phyloP scores from a whole-genome alignment of 495 filamentous ascomycete species.

The Copromyces sp. region DNA sequence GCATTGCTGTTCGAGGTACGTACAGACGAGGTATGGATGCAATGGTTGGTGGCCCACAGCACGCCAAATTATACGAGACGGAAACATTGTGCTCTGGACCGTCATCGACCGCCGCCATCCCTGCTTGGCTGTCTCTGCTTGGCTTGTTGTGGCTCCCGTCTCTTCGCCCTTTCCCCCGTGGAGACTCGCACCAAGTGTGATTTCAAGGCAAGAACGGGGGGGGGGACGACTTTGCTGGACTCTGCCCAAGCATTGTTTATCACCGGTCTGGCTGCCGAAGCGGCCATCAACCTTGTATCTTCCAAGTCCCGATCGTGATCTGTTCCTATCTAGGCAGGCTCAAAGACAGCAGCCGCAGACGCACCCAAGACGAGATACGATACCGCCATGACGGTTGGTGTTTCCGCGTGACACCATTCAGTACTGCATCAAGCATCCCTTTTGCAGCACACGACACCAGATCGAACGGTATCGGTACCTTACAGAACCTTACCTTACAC shows the following conservation, averaged over 20 bases:
- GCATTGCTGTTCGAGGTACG: neutral
- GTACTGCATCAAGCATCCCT: neutral
- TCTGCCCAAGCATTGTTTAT: neutral
- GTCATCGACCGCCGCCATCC: slow-evolving; percentile 10
- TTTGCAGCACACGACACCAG: neutral
- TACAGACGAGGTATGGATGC: slow-evolving; percentile 1
- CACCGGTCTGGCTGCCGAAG: neutral
- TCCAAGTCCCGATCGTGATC: neutral
- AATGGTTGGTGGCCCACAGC: slow-evolving; percentile 1
- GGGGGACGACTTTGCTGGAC: neutral
- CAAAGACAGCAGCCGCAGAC: neutral
- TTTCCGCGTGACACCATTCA: neutral
- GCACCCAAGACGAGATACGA: neutral
- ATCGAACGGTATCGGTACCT: neutral
- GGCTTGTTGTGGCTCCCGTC: neutral
- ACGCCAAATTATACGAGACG: slow-evolving; percentile 2
- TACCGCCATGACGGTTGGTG: neutral
- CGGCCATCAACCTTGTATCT: neutral
- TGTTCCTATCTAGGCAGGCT: neutral
- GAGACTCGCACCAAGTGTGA: neutral
- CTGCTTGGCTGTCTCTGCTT: neutral
- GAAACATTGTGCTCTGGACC: slow-evolving; percentile 13
- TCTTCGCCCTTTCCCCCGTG: neutral
- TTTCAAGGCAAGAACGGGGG: neutral
- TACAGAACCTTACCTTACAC: neutral